Evolutionary conservation across 2,329 filamentous ascomycete species (phyloP), one percentile per base, ranked within the genome.

Genomic region (Botrytis galanthina): DNA sequence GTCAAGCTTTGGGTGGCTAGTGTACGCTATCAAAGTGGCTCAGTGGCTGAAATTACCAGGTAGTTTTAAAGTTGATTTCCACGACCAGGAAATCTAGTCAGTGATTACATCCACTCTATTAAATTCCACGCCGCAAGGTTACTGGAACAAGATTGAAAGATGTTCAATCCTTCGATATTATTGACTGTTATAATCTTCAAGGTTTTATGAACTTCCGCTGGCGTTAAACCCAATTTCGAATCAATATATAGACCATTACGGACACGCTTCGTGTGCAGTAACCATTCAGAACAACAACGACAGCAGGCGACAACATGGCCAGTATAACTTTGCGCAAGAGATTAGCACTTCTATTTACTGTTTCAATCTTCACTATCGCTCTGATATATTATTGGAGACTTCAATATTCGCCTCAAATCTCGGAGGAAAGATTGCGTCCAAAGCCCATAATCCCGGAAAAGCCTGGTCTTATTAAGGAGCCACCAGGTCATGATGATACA

Each of bases 351-450:
- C 42, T 72, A 29, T 60, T 59, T 22, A 37, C 51, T 5, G 39
- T 60, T 46, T 72, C 62, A 26, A 35, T 68, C 26, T 68, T 68
- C 29, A 68, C 62, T 16, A 46, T 72, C 8, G 37, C 29, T 6
- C 71, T 72, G 9, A 20, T 72, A 16, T 72, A 68, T 14, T 60
- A 48, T 14, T 72, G 71, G 71, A 22, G 39, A 20, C 32, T 72
- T 39, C 71, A 72, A 61, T 72, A 68, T 39, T 68, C 71, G 29
- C 51, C 62, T 37, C n/a, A 68, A 37, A 14, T 16, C 22, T 63
- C 29, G 35, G 51, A 68, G 16, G 70, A 42, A 35, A 66, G 35
- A 42, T 29, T 66, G 37, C 32, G 22, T 7, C 70, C 70, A 64
- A 64, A 54, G 37, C 59, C 60, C 16, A n/a, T 69, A n/a, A 35